Conservation (phyloP, 441 rosid genomes). For the Eruca vesicaria region DNA sequence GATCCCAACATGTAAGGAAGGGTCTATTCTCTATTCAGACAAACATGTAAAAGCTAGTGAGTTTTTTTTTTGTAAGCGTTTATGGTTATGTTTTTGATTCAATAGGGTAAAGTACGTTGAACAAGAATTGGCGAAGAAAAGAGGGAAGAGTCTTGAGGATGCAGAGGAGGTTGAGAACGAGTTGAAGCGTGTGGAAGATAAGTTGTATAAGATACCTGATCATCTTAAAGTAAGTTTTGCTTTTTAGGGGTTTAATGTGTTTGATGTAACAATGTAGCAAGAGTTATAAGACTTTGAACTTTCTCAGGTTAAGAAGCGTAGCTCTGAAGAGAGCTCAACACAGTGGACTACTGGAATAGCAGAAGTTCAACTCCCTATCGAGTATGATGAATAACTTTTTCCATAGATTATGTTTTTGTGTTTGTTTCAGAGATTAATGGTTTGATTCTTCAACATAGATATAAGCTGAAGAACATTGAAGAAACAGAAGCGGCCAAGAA, state of each 20-base stretch:
- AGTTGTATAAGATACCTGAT: constrained; percentile 83
- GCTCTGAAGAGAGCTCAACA: constrained; percentile 93
- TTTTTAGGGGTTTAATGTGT: neutral
- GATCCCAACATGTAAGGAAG: neutral
- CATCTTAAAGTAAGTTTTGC: constrained; percentile 87
- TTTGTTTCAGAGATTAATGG: neutral
- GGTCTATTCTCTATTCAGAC: neutral
- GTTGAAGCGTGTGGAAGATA: constrained; percentile 75
- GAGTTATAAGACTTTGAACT: neutral
- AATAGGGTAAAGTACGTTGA: constrained; percentile 73
- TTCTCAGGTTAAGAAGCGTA: constrained; percentile 19
- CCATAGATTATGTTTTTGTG: neutral
- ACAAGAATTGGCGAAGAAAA: constrained; percentile 83
- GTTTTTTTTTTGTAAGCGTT: neutral
- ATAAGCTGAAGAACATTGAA: constrained; percentile 86
- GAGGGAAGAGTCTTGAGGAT: constrained; percentile 48
- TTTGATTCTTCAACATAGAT: constrained; percentile 44
- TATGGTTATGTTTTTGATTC: neutral
- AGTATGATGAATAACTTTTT: constrained; percentile 44
- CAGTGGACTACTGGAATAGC: constrained; percentile 99
- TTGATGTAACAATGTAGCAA: neutral
- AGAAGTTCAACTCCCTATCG: constrained; percentile 92
- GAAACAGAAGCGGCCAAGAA: constrained; percentile 98
- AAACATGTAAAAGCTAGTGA: constrained; percentile 1
- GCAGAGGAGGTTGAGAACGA: constrained; percentile 58